Percentiles rank a stretch among this genome's conserved stretches.
These are phyloP conservation scores for Candida sithepensis DNA, from an alignment of 805 yeast species.

Conservation along the genomic window DNA sequence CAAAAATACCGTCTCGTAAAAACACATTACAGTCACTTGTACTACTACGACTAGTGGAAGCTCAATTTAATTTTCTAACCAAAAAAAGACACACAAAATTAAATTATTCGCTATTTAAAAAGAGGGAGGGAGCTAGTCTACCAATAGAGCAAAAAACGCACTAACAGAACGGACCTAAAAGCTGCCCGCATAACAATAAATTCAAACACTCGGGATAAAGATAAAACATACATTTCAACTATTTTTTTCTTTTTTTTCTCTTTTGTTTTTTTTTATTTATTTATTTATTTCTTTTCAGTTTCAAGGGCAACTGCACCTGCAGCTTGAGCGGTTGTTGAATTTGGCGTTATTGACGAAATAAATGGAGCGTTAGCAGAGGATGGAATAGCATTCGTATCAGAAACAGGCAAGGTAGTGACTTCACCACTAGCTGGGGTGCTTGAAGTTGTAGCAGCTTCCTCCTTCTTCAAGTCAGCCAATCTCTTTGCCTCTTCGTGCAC, in stretches of 20 bases:
- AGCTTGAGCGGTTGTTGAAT: constrained; percentile 17
- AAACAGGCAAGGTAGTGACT: not conserved
- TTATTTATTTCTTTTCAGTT: constrained; percentile 15
- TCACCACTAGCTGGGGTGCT: not conserved
- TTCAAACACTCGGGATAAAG: not conserved
- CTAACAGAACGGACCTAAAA: too few relatives aligned
- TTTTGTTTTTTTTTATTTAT: too few relatives aligned
- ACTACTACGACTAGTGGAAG: too few relatives aligned
- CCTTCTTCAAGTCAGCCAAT: constrained; percentile 56
- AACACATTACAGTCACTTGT: too few relatives aligned
- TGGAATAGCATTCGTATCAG: constrained; percentile 1
- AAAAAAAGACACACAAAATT: too few relatives aligned
- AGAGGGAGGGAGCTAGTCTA: too few relatives aligned
- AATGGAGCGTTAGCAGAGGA: constrained; percentile 12
- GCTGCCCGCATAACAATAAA: too few relatives aligned
- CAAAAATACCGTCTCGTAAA: too few relatives aligned
- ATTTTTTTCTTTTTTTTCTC: too few relatives aligned
- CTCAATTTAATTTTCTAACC: too few relatives aligned
- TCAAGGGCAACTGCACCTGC: constrained; percentile 26
- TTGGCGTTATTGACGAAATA: constrained; percentile 20
- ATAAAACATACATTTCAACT: not conserved
- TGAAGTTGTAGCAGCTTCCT: not conserved
- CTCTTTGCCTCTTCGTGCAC: constrained; percentile 75
- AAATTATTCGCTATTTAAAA: too few relatives aligned
- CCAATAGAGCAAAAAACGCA: too few relatives aligned